Conservation (phyloP, 768 basidiomycete genomes). For the Podaxis sp. region DNA sequence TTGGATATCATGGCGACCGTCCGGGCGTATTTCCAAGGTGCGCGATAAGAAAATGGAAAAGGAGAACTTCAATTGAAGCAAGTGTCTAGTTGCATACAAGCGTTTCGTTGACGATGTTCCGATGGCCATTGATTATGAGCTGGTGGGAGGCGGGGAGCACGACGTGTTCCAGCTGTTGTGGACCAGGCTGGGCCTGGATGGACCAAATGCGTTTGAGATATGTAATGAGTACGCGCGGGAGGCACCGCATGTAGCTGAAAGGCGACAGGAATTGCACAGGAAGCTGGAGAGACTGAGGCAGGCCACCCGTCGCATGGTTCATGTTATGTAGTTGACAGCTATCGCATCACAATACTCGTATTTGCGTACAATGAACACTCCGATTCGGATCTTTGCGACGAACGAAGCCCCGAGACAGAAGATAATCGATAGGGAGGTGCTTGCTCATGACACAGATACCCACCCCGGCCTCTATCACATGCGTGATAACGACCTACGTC, state of each 20-base stretch:
- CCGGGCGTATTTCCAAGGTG: slow-evolving; percentile 76
- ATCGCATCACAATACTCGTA: too few relatives aligned
- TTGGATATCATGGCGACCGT: slow-evolving; percentile 71
- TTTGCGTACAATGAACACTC: too few relatives aligned
- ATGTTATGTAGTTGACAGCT: neutral
- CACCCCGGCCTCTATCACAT: too few relatives aligned
- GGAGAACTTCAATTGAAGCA: neutral
- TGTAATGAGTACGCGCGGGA: slow-evolving; percentile 57
- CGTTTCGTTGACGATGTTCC: slow-evolving; percentile 58
- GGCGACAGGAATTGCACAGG: slow-evolving; percentile 47
- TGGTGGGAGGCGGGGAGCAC: slow-evolving; percentile 50
- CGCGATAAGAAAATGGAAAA: neutral
- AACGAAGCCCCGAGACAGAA: too few relatives aligned
- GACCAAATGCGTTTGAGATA: slow-evolving; percentile 42
- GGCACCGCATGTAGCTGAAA: slow-evolving; percentile 39
- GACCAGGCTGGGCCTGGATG: slow-evolving; percentile 51
- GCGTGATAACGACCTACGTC: too few relatives aligned
- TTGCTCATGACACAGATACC: too few relatives aligned
- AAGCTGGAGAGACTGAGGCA: slow-evolving; percentile 46
- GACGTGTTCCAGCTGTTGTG: slow-evolving; percentile 46
- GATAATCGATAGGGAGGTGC: too few relatives aligned
- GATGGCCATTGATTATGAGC: slow-evolving; percentile 53
- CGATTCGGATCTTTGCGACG: too few relatives aligned
- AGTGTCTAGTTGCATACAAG: slow-evolving; percentile 52
- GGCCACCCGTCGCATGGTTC: slow-evolving; percentile 10